These are phyloP conservation scores for Lojkania enalia DNA, from an alignment of 2,329 filamentous ascomycete genomes.

Conservation along the genomic window DNA sequence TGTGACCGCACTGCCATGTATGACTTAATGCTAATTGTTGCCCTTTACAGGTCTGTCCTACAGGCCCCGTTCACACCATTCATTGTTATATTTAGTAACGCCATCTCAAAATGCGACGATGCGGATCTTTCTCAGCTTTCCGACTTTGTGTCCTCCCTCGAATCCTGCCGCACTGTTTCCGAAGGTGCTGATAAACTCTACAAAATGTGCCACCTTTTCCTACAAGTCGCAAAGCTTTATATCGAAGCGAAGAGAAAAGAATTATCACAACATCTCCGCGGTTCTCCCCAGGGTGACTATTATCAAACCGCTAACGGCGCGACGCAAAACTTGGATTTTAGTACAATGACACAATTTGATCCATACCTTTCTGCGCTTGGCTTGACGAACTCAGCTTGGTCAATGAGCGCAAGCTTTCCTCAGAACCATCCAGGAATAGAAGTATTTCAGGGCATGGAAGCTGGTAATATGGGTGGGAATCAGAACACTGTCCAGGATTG, in stretches of 20 bases:
- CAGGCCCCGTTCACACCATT: slow-evolving; percentile 55
- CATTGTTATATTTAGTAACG: slow-evolving; percentile 54
- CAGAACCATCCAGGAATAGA: slow-evolving; percentile 12
- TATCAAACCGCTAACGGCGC: neutral
- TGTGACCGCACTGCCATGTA: neutral
- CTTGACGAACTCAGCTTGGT: slow-evolving; percentile 51
- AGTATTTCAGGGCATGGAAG: slow-evolving; percentile 11
- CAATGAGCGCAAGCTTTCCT: slow-evolving; percentile 19
- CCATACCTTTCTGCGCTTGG: slow-evolving; percentile 67
- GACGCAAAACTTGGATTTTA: neutral
- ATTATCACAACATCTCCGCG: slow-evolving; percentile 17
- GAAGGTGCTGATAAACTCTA: slow-evolving; percentile 64
- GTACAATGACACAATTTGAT: slow-evolving; percentile 56
- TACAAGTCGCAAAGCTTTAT: slow-evolving; percentile 64
- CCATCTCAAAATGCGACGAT: slow-evolving; percentile 56
- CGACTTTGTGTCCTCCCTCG: slow-evolving; percentile 61
- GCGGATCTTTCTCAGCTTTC: slow-evolving; percentile 59
- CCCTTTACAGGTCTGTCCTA: slow-evolving; percentile 38
- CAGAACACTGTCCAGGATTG: slow-evolving; percentile 62
- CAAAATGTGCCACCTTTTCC: slow-evolving; percentile 64
- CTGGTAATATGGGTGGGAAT: slow-evolving; percentile 15
- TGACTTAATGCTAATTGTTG: neutral
- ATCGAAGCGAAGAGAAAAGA: slow-evolving; percentile 61
- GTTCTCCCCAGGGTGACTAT: neutral
- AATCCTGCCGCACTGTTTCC: slow-evolving; percentile 56